These are phyloP conservation scores for Narthecium ossifragum DNA, from an alignment of 106 monocot species.

Conservation along the genomic window DNA sequence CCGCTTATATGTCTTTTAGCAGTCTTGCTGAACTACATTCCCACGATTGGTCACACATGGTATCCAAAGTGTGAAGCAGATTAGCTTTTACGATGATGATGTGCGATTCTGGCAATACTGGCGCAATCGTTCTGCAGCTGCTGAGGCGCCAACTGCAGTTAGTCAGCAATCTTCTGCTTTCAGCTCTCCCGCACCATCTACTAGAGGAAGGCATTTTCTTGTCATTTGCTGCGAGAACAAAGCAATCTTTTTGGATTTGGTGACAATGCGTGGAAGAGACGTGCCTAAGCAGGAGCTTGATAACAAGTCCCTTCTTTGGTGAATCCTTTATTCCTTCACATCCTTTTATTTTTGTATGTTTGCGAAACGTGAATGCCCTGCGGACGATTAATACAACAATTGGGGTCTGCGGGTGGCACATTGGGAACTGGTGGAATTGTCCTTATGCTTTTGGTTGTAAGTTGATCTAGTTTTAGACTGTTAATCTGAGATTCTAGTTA, in stretches of 20 bases:
- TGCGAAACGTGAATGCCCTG: too few relatives aligned
- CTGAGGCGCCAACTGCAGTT: slow-evolving; percentile 73
- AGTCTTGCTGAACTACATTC: slow-evolving; percentile 6
- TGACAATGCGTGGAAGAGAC: slow-evolving; percentile 97
- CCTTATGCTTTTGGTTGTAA: too few relatives aligned
- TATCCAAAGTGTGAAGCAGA: slow-evolving; percentile 87
- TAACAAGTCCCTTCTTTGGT: slow-evolving; percentile 96
- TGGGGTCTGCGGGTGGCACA: too few relatives aligned
- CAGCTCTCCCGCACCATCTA: slow-evolving; percentile 72
- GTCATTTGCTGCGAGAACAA: slow-evolving; percentile 99
- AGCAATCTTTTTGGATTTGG: slow-evolving; percentile 94
- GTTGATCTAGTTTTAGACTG: not conserved
- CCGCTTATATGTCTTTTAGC: not conserved
- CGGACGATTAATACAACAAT: too few relatives aligned
- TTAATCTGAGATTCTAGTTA: too few relatives aligned
- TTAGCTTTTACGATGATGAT: slow-evolving; percentile 94
- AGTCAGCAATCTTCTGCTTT: slow-evolving; percentile 71
- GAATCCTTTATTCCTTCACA: slow-evolving; percentile 8
- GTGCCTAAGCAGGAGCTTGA: slow-evolving; percentile 97
- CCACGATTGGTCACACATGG: not conserved
- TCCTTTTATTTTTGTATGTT: too few relatives aligned
- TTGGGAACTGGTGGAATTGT: too few relatives aligned
- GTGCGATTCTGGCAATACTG: slow-evolving; percentile 94
- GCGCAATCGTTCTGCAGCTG: slow-evolving; percentile 80
- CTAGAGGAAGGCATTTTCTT: slow-evolving; percentile 95